phyloP scores from a whole-genome alignment of 306 rosid species.

The Quercus variabilis region DNA sequence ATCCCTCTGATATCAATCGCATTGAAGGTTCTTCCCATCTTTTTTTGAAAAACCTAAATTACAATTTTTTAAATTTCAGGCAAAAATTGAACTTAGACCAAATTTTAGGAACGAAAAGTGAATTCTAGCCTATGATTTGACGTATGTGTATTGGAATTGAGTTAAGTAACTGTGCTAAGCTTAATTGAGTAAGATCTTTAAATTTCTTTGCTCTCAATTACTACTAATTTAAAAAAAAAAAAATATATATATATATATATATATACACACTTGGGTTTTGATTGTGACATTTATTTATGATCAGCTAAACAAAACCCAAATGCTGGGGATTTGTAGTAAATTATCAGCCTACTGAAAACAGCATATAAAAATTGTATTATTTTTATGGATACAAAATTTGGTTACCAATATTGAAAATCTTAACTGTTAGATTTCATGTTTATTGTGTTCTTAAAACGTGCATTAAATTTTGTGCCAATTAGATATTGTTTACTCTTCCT shows the following conservation, averaged over 20 bases:
- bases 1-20: conserved; percentile 84
- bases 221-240: no score
- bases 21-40: conserved; percentile 53
- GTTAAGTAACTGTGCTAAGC: background rate
- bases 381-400: background rate
- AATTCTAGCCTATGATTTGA: background rate
- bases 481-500: no score
- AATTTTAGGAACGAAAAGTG: no score
- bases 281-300: background rate
- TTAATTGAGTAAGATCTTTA: background rate
- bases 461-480: no score
- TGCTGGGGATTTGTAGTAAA: background rate
- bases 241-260: no score
- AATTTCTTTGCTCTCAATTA: background rate
- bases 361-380: background rate
- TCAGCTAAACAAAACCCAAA: background rate
- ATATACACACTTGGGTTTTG: background rate
- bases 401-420: no score
- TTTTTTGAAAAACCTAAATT: background rate
- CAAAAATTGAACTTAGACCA: no score
- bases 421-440: fast-evolving
- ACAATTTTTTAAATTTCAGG: background rate
- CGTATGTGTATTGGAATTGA: background rate
- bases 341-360: background rate
- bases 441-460: no score